phyloP scores from a whole-genome alignment of 176 grass and related monocot genomes.

The Zea luxurians region DNA sequence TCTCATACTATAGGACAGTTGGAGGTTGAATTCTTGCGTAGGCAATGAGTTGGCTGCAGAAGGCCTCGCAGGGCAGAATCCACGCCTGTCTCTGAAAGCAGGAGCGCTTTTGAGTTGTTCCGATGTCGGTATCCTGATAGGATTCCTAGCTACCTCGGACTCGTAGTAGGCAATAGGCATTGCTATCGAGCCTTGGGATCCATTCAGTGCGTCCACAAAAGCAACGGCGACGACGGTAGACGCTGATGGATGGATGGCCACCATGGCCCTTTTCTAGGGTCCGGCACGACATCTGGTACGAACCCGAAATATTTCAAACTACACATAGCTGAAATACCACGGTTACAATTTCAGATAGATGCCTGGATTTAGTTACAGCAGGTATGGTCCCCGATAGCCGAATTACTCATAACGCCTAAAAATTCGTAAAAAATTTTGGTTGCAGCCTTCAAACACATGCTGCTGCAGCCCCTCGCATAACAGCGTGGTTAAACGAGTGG shows the following conservation, averaged over 20 bases:
- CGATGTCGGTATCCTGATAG: constrained; percentile 24
- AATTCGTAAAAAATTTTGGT: too few species aligned
- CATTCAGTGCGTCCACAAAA: not conserved
- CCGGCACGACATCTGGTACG: not conserved
- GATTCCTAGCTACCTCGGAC: constrained; percentile 18
- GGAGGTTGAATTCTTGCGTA: not conserved
- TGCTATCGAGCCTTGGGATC: not conserved
- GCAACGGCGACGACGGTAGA: not conserved
- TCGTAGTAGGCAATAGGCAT: too few species aligned
- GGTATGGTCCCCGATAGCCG: too few species aligned
- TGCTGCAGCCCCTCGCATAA: too few species aligned
- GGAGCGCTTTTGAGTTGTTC: constrained; percentile 20
- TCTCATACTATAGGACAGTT: not conserved
- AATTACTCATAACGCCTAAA: too few species aligned
- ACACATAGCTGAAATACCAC: not conserved
- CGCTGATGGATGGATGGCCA: not conserved
- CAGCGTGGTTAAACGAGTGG: too few species aligned
- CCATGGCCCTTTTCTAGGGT: not conserved
- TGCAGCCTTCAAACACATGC: too few species aligned
- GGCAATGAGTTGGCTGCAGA: constrained; percentile 28
- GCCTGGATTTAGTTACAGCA: too few species aligned
- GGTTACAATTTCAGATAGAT: too few species aligned
- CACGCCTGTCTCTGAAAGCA: not conserved
- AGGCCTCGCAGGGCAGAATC: not conserved
- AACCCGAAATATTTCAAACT: not conserved